These are phyloP conservation scores for Alisma plantagoaquatica DNA, from an alignment of 106 monocot species.

Conservation along the genomic window DNA sequence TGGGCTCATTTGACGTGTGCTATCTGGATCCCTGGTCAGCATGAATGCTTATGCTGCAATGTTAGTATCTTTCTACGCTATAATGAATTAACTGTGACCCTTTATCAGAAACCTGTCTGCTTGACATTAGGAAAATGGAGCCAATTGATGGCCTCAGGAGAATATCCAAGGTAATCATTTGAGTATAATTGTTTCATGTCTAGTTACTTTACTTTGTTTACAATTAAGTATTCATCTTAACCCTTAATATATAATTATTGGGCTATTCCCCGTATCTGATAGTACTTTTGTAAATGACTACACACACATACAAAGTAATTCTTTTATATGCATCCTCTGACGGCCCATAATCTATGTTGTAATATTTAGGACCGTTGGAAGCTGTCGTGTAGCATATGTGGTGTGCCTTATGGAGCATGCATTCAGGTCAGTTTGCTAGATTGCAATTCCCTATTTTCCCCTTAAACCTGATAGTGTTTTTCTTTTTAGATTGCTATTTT, in stretches of 20 bases:
- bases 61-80: background rate
- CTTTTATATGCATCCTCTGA: background rate
- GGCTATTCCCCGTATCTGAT: too few relatives aligned
- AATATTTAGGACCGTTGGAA: slow-evolving; percentile 51
- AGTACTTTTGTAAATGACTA: too few relatives aligned
- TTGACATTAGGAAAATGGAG: slow-evolving; percentile 91
- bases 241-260: too few relatives aligned
- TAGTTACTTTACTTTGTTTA: background rate
- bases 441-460: too few relatives aligned
- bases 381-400: slow-evolving; percentile 94
- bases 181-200: too few relatives aligned
- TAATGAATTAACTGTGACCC: background rate
- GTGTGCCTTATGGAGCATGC: slow-evolving; percentile 91
- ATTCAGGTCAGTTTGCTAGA: slow-evolving; percentile 54
- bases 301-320: background rate
- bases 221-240: too few relatives aligned
- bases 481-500: too few relatives aligned
- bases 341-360: too few relatives aligned
- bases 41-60: background rate
- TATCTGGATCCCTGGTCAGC: slow-evolving; percentile 97
- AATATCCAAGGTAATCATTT: slow-evolving; percentile 71
- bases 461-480: too few relatives aligned
- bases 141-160: slow-evolving; percentile 90
- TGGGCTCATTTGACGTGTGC: slow-evolving; percentile 99
- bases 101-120: slow-evolving; percentile 77